These are phyloP conservation scores for Sporothrix variecibatus DNA, from an alignment of 2,329 filamentous ascomycete species.

Conservation along the genomic window DNA sequence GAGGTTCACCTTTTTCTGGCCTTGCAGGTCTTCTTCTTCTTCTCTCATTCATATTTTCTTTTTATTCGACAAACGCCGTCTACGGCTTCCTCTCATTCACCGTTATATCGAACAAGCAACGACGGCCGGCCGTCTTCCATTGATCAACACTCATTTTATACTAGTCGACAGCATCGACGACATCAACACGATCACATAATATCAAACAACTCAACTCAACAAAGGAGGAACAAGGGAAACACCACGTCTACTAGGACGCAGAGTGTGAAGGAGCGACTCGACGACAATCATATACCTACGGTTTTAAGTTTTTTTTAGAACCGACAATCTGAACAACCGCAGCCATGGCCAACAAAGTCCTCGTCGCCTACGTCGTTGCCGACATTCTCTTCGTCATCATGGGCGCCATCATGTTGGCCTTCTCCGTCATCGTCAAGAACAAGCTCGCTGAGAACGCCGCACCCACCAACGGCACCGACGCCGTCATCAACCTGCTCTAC, in stretches of 20 bases:
- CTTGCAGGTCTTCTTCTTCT: conserved; percentile 18
- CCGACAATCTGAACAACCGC: neutral
- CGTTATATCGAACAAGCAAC: neutral
- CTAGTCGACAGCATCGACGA: neutral
- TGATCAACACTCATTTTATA: neutral
- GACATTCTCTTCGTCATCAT: conserved; percentile 56
- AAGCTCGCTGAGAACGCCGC: conserved; percentile 47
- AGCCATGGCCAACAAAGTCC: conserved; percentile 57
- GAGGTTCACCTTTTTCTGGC: neutral
- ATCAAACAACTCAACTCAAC: neutral
- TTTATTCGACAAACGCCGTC: conserved; percentile 2
- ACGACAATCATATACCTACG: neutral
- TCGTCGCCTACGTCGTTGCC: conserved; percentile 50
- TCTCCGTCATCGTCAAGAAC: conserved; percentile 51
- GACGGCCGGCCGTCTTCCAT: conserved; percentile 17
- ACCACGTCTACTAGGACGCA: conserved; percentile 8
- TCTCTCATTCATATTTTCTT: neutral
- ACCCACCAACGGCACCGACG: conserved; percentile 50
- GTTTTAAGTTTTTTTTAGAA: neutral
- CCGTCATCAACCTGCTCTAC: conserved; percentile 55
- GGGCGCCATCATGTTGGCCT: conserved; percentile 57
- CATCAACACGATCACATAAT: neutral
- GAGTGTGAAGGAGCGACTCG: neutral
- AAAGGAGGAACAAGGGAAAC: neutral
- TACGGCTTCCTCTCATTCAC: conserved; percentile 10